Conservation (phyloP, 208 protist genomes). For the Vickermania ingenoplastis region DNA sequence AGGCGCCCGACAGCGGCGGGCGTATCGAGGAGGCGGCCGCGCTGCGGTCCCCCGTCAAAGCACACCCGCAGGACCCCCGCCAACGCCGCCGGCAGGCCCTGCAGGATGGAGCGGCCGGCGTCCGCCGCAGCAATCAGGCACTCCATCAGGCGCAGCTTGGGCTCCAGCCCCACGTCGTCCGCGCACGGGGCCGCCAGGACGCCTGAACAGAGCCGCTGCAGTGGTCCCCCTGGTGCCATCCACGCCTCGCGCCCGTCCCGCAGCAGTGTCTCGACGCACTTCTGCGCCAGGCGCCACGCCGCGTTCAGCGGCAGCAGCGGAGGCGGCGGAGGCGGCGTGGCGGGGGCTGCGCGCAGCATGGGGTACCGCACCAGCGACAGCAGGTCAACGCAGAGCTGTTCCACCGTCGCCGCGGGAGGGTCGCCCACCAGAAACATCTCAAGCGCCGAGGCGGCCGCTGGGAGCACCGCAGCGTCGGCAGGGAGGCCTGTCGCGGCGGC, state of each 20-base stretch:
- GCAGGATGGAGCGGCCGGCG: background rate
- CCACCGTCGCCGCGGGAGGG: background rate
- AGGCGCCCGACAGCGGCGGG: background rate
- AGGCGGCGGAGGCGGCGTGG: background rate
- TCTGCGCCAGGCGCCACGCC: background rate
- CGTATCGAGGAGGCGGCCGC: background rate
- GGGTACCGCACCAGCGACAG: background rate
- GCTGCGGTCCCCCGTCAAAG: background rate
- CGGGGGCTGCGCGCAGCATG: background rate
- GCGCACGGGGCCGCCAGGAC: too few relatives aligned
- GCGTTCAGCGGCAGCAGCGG: background rate
- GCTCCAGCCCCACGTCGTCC: too few relatives aligned
- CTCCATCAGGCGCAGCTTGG: too few relatives aligned
- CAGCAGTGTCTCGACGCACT: background rate
- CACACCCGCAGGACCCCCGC: background rate
- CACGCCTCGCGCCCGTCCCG: too few relatives aligned
- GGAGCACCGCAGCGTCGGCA: background rate
- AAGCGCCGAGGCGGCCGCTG: background rate
- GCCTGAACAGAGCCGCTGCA: too few relatives aligned
- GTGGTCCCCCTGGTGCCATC: too few relatives aligned
- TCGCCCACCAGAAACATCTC: background rate
- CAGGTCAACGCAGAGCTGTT: background rate
- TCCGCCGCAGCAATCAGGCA: too few relatives aligned
- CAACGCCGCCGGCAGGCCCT: background rate
- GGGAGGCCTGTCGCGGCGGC: background rate